Base-by-base conservation (phyloP, 768 basidiomycete species). In the Leccinum longicurvipes region DNA sequence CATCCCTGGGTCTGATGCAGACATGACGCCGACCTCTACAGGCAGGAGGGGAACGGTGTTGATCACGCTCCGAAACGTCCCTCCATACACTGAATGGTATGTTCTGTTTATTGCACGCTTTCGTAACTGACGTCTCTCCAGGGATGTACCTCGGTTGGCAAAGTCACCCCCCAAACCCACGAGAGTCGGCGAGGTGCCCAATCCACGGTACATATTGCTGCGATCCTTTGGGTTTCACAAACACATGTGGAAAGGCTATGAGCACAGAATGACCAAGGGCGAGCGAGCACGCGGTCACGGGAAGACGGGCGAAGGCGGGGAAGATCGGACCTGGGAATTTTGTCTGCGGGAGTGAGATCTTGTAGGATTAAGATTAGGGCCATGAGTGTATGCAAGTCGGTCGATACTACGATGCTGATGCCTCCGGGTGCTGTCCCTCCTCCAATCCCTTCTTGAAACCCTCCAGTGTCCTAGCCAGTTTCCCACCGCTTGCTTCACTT, bases 231-330 rank as follows among this genome's bases (percentile, higher is more conserved):
- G 70, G 17, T 98, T 98, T 67, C 75, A 83, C 41, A 77, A 89
- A 41, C 69, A 69, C 10, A 59, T 74, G 0, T 98, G 93, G 84
- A 82, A 80, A 47, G 93, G 91, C 1, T 98, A 98, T 63, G 87
- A 87, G 62, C 96, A 98, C 69, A 77, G 91, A n/a, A 89, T 96
- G 85, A 97, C 96, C 3, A 89, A 93, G 65, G 95, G 95, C 6
- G 91, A 82, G 74, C 78, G 82, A 68, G 89, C 70, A 0, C 81
- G 81, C 66, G 86, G 82, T 27, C 80, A 74, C 39, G 83, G 81
- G 25, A 86, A 70, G 74, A 90, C 83, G 12, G 89, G 83, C 34
- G 84, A 83, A 65, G 87, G 82, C 9, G 89, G 84, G 47, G 89
- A 86, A 62, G 89, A 93, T 61, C 77, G 91, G 57, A 93, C 90